A percentile compares a stretch with the other conserved stretches of the same genome.
Evolutionary conservation across 2,329 filamentous ascomycete species (phyloP).

Genomic region (Chrysoporthe cubensis): DNA sequence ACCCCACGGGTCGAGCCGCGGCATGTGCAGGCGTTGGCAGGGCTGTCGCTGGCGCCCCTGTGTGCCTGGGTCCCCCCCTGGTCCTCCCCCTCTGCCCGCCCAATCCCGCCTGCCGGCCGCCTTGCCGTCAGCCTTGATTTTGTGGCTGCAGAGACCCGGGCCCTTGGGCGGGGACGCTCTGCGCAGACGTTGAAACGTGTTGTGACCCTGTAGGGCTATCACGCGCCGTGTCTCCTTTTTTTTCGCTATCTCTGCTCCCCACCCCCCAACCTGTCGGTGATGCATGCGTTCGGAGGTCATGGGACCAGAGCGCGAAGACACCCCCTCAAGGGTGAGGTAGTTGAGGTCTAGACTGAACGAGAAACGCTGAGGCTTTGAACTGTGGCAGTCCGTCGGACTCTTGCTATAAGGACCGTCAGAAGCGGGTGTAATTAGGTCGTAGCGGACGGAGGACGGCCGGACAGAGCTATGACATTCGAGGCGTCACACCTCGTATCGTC

Average conservation of each 20-base stretch:
- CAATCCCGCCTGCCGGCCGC: not conserved
- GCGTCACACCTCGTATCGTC: not conserved
- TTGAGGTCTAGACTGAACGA: not conserved
- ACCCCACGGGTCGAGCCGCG: conserved; percentile 10
- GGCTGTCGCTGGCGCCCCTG: no score
- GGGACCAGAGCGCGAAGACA: not conserved
- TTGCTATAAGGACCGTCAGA: not conserved
- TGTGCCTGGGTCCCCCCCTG: not conserved
- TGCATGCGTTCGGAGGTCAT: not conserved
- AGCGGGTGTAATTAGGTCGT: not conserved
- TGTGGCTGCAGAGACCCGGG: not conserved
- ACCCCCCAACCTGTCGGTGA: not conserved
- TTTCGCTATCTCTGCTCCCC: not conserved
- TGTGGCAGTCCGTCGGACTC: not conserved
- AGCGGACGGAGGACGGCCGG: no score
- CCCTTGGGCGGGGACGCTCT: not conserved
- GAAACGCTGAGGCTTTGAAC: not conserved
- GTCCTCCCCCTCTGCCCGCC: not conserved
- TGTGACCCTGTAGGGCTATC: not conserved
- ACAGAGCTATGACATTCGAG: not conserved
- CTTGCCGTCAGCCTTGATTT: not conserved
- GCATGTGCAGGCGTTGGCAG: not conserved
- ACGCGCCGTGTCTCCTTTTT: not conserved
- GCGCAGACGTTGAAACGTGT: not conserved
- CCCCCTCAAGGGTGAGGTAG: not conserved